Evolutionary conservation across 768 basidiomycete genomes (phyloP), one percentile per base, ranked within the genome.

Genomic region (Phanerodontia chrysosporium): DNA sequence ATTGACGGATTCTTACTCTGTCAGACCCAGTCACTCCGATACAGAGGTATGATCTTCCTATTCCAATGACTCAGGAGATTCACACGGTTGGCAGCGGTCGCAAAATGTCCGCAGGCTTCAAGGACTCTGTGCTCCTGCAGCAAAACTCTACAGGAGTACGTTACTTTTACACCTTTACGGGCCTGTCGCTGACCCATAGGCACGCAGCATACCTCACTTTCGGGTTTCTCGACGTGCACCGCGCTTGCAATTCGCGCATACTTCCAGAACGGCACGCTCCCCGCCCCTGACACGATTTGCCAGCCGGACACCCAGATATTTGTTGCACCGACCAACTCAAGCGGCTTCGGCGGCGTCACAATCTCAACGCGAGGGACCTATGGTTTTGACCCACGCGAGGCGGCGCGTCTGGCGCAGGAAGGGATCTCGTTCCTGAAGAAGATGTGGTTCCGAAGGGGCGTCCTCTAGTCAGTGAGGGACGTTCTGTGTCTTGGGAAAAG

Each of bases 191-290:
- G 7, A 45, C n/a, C 7, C 44, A 7, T 24, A 18, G 7, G n/a
- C 22, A 7, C 18, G 22, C 27, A 49, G 48, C 53, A 55, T 25
- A 28, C n/a, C 22, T 22, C 39, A 65, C 69, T 12, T 9, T 39
- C 53, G 9, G 39, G 32, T 13, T 44, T 39, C 32, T 79, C 76
- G 3, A 49, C 64, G 4, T 79, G 77, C 63, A 73, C 75, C 3
- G 60, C 64, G 10, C 57, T 54, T 30, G 59, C 74, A 58, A 66
- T 82, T 29, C 70, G 72, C 13, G 66, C 68, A 1, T 81, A 80
- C 62, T 78, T 81, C 56, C 52, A 66, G 1, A 57, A 74, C 10
- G 79, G 80, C 1, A 72, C 68, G 1, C 64, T 81, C 1, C 80
- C 80, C 2, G 55, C 63, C 10, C 66, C 69, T 7, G 78, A 69